These are phyloP conservation scores for Trichocladium uniseriatum DNA, from an alignment of 495 filamentous ascomycete species.

Conservation along the genomic window DNA sequence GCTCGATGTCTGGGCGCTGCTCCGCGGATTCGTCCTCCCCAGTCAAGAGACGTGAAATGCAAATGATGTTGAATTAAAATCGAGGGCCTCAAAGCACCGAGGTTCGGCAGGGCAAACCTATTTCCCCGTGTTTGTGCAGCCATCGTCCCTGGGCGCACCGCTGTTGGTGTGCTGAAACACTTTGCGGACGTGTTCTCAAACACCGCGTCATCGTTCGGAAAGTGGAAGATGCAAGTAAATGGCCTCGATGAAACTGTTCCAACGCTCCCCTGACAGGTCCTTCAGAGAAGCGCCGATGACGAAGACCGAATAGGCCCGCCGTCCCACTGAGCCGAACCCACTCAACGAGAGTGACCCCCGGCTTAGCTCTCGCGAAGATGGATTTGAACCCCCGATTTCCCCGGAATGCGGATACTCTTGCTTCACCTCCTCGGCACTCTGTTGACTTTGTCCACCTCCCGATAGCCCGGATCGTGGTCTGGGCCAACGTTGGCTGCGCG, in stretches of 20 bases:
- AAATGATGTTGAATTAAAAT: not conserved
- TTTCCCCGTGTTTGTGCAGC: not conserved
- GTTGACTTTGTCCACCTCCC: too few species aligned
- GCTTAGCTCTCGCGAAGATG: not conserved
- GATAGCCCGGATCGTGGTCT: too few species aligned
- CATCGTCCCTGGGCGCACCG: not conserved
- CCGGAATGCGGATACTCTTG: constrained; percentile 3
- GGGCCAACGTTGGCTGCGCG: not conserved
- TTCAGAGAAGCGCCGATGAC: not conserved
- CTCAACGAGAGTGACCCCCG: not conserved
- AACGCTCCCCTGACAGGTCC: not conserved
- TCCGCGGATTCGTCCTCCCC: too few species aligned
- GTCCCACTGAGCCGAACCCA: not conserved
- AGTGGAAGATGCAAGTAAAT: not conserved
- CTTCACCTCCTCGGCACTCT: too few species aligned
- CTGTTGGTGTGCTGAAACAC: constrained; percentile 3
- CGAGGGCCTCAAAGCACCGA: constrained; percentile 1
- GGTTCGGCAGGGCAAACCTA: not conserved
- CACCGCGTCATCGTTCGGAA: not conserved
- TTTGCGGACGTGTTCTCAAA: constrained; percentile 1
- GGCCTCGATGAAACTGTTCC: not conserved
- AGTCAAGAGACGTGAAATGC: not conserved
- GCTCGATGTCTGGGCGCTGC: not conserved
- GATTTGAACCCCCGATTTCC: not conserved
- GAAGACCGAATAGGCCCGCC: not conserved